Conservation (phyloP, 371 early-diverging fungal genomes). For the Actinomucor elegans region DNA sequence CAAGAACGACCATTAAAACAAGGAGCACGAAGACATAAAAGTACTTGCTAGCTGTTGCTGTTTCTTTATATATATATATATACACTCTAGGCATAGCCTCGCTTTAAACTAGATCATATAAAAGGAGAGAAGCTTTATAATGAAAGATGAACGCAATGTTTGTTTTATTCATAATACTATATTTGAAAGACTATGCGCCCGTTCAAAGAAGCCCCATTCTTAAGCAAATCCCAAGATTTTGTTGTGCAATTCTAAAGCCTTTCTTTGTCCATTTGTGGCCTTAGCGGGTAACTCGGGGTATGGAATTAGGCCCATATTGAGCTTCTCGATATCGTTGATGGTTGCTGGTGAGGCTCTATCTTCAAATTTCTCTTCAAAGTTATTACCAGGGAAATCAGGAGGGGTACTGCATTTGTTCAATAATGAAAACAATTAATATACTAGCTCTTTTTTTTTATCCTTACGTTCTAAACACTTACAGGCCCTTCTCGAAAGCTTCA, state of each 20-base stretch:
- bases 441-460: background rate
- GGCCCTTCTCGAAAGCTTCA: conserved; percentile 26
- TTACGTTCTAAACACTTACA: conserved; percentile 20
- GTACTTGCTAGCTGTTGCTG: background rate
- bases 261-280: conserved; percentile 26
- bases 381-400: conserved; percentile 43
- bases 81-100: no score
- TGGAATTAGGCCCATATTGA: conserved; percentile 31
- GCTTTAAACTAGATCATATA: no score
- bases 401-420: conserved; percentile 36
- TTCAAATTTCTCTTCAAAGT: conserved; percentile 28
- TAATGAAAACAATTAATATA: background rate
- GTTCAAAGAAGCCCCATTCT: no score
- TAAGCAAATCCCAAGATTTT: conserved; percentile 2
- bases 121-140: no score
- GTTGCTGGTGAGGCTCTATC: conserved; percentile 25
- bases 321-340: conserved; percentile 12
- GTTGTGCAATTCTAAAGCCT: conserved; percentile 25
- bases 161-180: no score
- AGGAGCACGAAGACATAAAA: conserved; percentile 1
- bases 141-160: no score
- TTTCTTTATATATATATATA: no score
- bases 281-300: conserved; percentile 4
- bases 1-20: background rate
- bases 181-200: background rate